phyloP scores from a whole-genome alignment of 2,329 filamentous ascomycete genomes.

The Neofusicoccum sp. region DNA sequence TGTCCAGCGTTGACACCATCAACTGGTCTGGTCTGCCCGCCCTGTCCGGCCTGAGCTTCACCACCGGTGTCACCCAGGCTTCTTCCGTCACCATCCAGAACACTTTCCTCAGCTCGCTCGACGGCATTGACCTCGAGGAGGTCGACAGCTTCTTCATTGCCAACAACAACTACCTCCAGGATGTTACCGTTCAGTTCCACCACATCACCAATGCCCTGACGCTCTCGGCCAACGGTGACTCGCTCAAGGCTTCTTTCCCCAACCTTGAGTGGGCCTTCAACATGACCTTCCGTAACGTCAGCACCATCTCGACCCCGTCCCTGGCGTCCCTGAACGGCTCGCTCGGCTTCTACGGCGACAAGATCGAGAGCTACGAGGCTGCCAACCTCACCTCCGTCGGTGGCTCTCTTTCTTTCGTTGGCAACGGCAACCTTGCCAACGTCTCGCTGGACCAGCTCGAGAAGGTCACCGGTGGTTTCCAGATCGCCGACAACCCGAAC shows the following conservation, averaged over 20 bases:
- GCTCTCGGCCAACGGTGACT: conserved; percentile 78
- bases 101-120: conserved; percentile 77
- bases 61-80: conserved; percentile 67
- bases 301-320: conserved; percentile 71
- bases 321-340: conserved; percentile 75
- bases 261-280: conserved; percentile 78
- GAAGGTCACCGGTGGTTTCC: conserved; percentile 75
- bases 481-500: conserved; percentile 87
- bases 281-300: conserved; percentile 81
- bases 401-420: conserved; percentile 59
- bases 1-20: conserved; percentile 69
- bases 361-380: conserved; percentile 62
- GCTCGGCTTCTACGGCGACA: conserved; percentile 82
- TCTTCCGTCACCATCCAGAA: conserved; percentile 75
- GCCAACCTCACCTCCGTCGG: conserved; percentile 72
- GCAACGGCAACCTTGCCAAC: conserved; percentile 66
- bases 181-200: conserved; percentile 74
- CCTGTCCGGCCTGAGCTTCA: conserved; percentile 63
- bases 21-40: conserved; percentile 71
- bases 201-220: conserved; percentile 72
- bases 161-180: conserved; percentile 83
- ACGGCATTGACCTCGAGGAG: conserved; percentile 78
- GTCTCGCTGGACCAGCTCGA: conserved; percentile 72
- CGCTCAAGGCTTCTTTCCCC: conserved; percentile 72
- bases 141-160: conserved; percentile 77